phyloP scores from a whole-genome alignment of 2,329 filamentous ascomycete genomes.

The Talaromyces amestolkiae region DNA sequence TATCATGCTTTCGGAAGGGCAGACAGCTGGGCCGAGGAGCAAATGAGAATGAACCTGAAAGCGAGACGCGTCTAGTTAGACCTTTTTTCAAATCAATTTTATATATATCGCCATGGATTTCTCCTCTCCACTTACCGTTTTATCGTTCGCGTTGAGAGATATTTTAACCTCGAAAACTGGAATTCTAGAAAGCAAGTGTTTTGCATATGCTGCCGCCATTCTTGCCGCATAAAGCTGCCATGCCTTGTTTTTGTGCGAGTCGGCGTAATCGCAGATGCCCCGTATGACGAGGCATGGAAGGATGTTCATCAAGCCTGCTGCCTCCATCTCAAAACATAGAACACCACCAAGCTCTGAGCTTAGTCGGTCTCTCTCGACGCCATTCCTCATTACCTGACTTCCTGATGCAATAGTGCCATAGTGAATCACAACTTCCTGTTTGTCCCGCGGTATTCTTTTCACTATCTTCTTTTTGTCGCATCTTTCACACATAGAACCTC shows the following conservation, averaged over 20 bases:
- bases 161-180: neutral
- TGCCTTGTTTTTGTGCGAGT: constrained; percentile 23
- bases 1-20: neutral
- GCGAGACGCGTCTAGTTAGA: neutral
- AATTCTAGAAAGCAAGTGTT: constrained; percentile 10
- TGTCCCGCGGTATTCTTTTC: neutral
- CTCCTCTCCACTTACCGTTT: neutral
- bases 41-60: neutral
- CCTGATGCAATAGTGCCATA: constrained; percentile 11
- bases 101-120: too few relatives aligned
- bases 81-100: neutral
- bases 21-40: neutral
- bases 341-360: neutral
- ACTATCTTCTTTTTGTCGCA: neutral
- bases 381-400: constrained; percentile 15
- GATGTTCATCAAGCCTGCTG: constrained; percentile 2
- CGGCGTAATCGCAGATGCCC: constrained; percentile 23
- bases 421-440: neutral
- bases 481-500: neutral
- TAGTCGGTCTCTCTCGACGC: neutral
- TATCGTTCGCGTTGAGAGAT: neutral
- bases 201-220: constrained; percentile 5
- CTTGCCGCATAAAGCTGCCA: constrained; percentile 27
- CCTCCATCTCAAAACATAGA: constrained; percentile 9
- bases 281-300: constrained; percentile 26